These are phyloP conservation scores for Fusarium dlaminii DNA, from an alignment of 2,329 filamentous ascomycete genomes.

Conservation along the genomic window DNA sequence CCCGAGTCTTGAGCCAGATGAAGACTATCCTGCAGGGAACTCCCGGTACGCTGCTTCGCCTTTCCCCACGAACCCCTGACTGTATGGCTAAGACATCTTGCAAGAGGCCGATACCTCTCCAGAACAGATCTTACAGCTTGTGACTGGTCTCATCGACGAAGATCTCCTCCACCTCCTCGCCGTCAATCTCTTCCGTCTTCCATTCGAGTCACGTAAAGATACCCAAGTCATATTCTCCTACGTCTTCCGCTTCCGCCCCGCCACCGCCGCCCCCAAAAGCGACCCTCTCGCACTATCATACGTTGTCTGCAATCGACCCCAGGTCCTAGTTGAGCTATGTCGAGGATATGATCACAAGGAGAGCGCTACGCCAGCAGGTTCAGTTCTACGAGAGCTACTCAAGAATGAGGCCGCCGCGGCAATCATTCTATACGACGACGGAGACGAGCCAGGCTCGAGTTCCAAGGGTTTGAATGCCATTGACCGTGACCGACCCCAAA, in stretches of 20 bases:
- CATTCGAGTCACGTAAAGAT: slow-evolving; percentile 96
- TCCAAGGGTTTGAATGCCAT: slow-evolving; percentile 81
- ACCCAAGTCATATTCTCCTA: slow-evolving; percentile 96
- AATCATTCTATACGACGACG: slow-evolving; percentile 92
- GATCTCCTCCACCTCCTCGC: slow-evolving; percentile 88
- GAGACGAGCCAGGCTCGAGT: slow-evolving; percentile 73
- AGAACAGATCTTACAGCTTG: slow-evolving; percentile 87
- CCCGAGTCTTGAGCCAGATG: slow-evolving; percentile 87
- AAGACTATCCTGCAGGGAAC: slow-evolving; percentile 94
- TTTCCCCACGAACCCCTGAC: neutral
- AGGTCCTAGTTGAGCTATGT: slow-evolving; percentile 88
- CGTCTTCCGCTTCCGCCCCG: slow-evolving; percentile 87
- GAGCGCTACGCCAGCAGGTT: slow-evolving; percentile 90
- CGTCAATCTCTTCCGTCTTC: slow-evolving; percentile 81
- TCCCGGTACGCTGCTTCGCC: slow-evolving; percentile 68
- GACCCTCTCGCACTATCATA: slow-evolving; percentile 90
- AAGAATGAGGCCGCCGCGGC: slow-evolving; percentile 93
- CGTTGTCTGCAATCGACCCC: slow-evolving; percentile 85
- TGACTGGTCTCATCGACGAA: slow-evolving; percentile 86
- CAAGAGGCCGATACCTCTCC: slow-evolving; percentile 86
- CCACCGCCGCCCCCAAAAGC: slow-evolving; percentile 70
- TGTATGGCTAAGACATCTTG: slow-evolving; percentile 22
- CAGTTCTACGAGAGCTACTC: slow-evolving; percentile 84
- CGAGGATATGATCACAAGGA: slow-evolving; percentile 90
- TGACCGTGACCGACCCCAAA: slow-evolving; percentile 78